Percentiles rank a stretch among this genome's conserved stretches.
phyloP scores from a whole-genome alignment of 768 basidiomycete genomes.

The Mycena amicta region DNA sequence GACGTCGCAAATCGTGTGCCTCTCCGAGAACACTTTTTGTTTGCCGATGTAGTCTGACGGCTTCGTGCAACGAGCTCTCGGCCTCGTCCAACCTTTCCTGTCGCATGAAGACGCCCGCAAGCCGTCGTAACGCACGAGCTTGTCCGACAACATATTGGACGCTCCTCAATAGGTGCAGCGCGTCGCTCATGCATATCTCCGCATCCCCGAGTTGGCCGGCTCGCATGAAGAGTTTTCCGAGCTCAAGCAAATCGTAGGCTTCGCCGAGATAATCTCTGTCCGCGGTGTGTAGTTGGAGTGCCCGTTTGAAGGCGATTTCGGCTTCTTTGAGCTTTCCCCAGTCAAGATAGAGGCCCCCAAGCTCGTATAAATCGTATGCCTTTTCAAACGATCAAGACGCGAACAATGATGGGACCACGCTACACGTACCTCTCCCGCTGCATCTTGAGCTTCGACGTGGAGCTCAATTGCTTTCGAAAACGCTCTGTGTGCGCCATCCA shows the following conservation, averaged over 20 bases:
- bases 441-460: conserved; percentile 13
- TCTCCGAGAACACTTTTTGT: conserved; percentile 18
- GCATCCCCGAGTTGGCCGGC: conserved; percentile 15
- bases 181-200: conserved; percentile 8
- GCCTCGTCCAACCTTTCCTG: conserved; percentile 23
- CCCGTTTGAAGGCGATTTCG: conserved; percentile 14
- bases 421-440: conserved; percentile 12
- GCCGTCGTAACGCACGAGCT: conserved; percentile 15
- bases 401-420: background rate
- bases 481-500: conserved; percentile 15
- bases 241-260: conserved; percentile 17
- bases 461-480: conserved; percentile 11
- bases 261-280: conserved; percentile 7
- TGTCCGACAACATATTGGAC: conserved; percentile 13
- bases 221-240: conserved; percentile 22
- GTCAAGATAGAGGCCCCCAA: conserved; percentile 18
- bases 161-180: conserved; percentile 7
- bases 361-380: conserved; percentile 20
- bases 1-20: conserved; percentile 18
- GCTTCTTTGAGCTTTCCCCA: conserved; percentile 19
- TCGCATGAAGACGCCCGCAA: conserved; percentile 22
- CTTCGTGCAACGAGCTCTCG: conserved; percentile 16
- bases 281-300: conserved; percentile 11
- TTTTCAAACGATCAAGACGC: too few relatives aligned
- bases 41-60: conserved; percentile 22